These are phyloP conservation scores for Linderniella brevidens DNA, from an alignment of 257 asterid genomes.

Conservation along the genomic window DNA sequence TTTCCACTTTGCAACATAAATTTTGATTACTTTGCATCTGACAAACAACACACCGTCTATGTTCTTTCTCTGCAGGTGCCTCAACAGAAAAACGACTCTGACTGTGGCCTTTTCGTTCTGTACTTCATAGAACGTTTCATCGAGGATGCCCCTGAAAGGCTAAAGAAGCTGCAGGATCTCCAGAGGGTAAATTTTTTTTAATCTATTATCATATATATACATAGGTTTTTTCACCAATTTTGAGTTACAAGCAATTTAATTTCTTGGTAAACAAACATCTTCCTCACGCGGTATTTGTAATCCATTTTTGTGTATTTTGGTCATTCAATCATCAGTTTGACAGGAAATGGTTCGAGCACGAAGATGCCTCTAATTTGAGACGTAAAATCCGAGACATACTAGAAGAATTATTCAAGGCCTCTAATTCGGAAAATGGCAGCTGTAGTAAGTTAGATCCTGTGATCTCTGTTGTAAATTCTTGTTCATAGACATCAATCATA, in stretches of 20 bases:
- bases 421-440: constrained; percentile 10
- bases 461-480: constrained; percentile 13
- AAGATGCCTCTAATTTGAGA: constrained; percentile 69
- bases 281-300: constrained; percentile 3
- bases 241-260: too few relatives aligned
- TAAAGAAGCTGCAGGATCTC: constrained; percentile 36
- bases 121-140: constrained; percentile 78
- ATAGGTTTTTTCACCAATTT: constrained; percentile 4
- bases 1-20: background rate
- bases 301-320: constrained; percentile 5
- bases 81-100: constrained; percentile 65
- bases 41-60: background rate
- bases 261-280: too few relatives aligned
- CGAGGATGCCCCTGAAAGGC: constrained; percentile 45
- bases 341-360: constrained; percentile 63
- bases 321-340: constrained; percentile 48
- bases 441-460: constrained; percentile 13
- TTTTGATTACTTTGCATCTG: background rate
- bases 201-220: background rate
- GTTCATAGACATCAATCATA: too few relatives aligned
- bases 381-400: constrained; percentile 27
- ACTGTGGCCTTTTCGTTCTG: constrained; percentile 88
- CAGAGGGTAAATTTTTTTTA: constrained; percentile 27
- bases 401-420: constrained; percentile 29
- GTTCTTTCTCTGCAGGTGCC: constrained; percentile 50